These are phyloP conservation scores for Phialophora chinensis DNA, from an alignment of 2,329 filamentous ascomycete genomes.

Conservation along the genomic window DNA sequence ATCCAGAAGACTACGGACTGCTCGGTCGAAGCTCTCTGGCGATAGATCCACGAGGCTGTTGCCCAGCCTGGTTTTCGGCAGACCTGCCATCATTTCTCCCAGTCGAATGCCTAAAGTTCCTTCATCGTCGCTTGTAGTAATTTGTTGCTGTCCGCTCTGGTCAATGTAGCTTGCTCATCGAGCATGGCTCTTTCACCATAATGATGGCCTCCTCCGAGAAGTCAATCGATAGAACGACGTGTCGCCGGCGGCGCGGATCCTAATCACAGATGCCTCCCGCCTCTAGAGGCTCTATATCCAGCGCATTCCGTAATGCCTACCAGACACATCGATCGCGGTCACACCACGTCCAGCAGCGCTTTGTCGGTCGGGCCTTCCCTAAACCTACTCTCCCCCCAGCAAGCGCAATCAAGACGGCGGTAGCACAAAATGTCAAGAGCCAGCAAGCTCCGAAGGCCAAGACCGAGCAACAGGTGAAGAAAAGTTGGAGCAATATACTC, in stretches of 20 bases:
- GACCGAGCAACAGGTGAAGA: background rate
- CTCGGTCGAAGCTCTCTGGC: background rate
- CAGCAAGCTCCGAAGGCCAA: background rate
- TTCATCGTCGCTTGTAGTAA: background rate
- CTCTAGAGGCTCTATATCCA: conserved; percentile 8
- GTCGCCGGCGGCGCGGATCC: background rate
- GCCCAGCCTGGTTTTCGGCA: background rate
- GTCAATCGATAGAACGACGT: background rate
- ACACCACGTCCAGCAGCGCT: background rate
- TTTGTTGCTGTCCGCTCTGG: background rate
- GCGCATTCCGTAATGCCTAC: conserved; percentile 1
- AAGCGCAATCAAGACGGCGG: background rate
- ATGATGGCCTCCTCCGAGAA: background rate
- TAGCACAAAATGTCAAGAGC: background rate
- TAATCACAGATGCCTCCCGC: conserved; percentile 22
- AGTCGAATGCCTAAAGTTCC: no score
- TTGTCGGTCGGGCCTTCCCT: background rate
- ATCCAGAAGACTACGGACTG: background rate
- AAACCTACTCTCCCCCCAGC: background rate
- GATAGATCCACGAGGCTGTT: background rate
- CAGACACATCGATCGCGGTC: background rate
- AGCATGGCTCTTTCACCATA: background rate
- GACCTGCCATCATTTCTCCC: background rate
- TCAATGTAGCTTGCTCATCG: background rate
- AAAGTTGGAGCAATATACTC: background rate